These are phyloP conservation scores for Lophiostoma macrostomum DNA, from an alignment of 495 filamentous ascomycete species.

Conservation along the genomic window DNA sequence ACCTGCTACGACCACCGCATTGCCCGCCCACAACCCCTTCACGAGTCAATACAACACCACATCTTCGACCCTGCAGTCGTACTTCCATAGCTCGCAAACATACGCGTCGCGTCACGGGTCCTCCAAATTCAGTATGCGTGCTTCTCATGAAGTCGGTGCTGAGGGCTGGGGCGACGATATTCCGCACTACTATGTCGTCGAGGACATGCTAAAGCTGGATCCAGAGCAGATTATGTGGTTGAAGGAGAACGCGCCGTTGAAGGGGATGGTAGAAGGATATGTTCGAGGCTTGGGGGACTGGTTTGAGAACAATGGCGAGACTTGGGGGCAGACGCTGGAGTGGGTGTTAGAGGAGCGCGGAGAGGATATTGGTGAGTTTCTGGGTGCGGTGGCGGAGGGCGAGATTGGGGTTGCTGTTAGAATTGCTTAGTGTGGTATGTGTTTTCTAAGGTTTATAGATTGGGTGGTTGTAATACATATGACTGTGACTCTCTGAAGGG, in stretches of 20 bases:
- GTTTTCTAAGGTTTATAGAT: too few species aligned
- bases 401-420: constrained; percentile 36
- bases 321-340: constrained; percentile 51
- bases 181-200: constrained; percentile 60
- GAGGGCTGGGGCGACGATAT: constrained; percentile 65
- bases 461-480: background rate
- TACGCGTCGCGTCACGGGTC: constrained; percentile 14
- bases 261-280: constrained; percentile 54
- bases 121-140: constrained; percentile 25
- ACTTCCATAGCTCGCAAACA: constrained; percentile 41
- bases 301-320: constrained; percentile 65
- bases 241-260: constrained; percentile 51
- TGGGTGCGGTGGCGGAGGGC: constrained; percentile 34
- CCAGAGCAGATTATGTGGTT: constrained; percentile 58
- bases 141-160: constrained; percentile 41
- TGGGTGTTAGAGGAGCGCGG: constrained; percentile 54
- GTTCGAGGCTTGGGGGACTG: constrained; percentile 54
- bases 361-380: constrained; percentile 48
- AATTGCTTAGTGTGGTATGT: too few species aligned
- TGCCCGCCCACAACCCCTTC: constrained; percentile 20
- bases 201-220: constrained; percentile 65
- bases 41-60: constrained; percentile 19
- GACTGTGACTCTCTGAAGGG: too few species aligned
- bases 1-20: constrained; percentile 17
- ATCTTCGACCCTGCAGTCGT: constrained; percentile 24